Evolutionary conservation across 768 basidiomycete genomes (phyloP).

Genomic region (Mycena vitilis): DNA sequence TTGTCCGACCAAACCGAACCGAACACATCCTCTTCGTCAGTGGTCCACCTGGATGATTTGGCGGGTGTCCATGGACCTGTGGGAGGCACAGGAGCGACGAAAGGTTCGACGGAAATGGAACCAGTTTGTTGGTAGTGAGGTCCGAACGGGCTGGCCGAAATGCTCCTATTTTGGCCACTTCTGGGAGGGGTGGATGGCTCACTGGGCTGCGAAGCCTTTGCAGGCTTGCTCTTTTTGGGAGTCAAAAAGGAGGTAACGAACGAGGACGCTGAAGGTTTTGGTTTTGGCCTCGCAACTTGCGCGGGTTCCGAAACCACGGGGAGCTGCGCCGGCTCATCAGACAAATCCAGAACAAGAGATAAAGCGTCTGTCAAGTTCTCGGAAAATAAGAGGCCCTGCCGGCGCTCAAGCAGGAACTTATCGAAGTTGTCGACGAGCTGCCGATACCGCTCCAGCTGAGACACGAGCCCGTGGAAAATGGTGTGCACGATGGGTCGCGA

Average conservation of each 20-base stretch:
- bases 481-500: constrained; percentile 84
- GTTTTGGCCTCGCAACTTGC: constrained; percentile 58
- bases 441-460: constrained; percentile 86
- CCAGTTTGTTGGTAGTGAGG: constrained; percentile 86
- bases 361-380: constrained; percentile 94
- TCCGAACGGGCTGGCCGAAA: constrained; percentile 82
- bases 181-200: constrained; percentile 63
- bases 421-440: constrained; percentile 83
- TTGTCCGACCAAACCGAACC: constrained; percentile 61
- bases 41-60: constrained; percentile 61
- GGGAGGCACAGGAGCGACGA: constrained; percentile 68
- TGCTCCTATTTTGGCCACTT: constrained; percentile 50
- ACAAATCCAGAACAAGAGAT: constrained; percentile 74
- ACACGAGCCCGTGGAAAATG: constrained; percentile 83
- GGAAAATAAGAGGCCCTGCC: constrained; percentile 90
- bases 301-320: constrained; percentile 44
- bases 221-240: constrained; percentile 73
- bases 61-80: constrained; percentile 75
- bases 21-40: constrained; percentile 81
- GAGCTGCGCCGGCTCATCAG: constrained; percentile 54
- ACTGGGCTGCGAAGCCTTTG: constrained; percentile 46
- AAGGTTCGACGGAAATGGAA: constrained; percentile 77
- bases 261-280: constrained; percentile 63
- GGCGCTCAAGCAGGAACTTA: constrained; percentile 83
- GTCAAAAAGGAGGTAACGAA: constrained; percentile 84